Base-by-base conservation (phyloP, 495 filamentous ascomycete genomes). In the Lasiosphaeria hispida region DNA sequence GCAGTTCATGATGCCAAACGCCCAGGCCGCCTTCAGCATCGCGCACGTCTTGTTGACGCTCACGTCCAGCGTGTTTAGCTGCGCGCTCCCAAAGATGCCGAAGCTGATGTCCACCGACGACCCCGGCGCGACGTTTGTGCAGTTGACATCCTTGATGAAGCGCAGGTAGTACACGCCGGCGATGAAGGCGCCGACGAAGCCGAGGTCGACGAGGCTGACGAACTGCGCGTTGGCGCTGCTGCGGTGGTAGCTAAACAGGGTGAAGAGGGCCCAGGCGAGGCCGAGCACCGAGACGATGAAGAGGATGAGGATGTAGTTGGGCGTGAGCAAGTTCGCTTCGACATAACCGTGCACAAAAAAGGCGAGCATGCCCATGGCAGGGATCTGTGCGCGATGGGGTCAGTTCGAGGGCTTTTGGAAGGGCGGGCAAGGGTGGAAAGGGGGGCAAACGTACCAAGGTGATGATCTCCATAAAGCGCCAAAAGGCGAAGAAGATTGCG, bases 231-330 rank as follows among this genome's bases (percentile, higher is more conserved):
- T 89, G 71, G 83, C 75, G 33, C 80, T 77, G 40, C 87, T 85
- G 35, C 88, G 86, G 64, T 86, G 82, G 76, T 91, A 91, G 59
- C 82, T 81, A 80, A 96, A 86, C 10, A 96, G 74, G 4, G 92
- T 96, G 70, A 83, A 85, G 69, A 95, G 63, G 40, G 83, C 79
- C 91, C 91, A 96, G 66, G 85, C 89, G 34, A 83, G 77, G 11
- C 82, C 92, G 44, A 96, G 81, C 3, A 90, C 86, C 40, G 87
- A 87, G 68, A 89, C 85, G 74, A 96, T 96, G 84, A 96, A 96
- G 61, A 96, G 85, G 58, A 95, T 80, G 18, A 96, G 85, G 74
- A 95, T 87, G 75, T 85, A 89, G 61, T 77, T 70, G 1, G 92
- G 92, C 10, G 90, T 93, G 52, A 96, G 81, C 58, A 74, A 63